phyloP scores from a whole-genome alignment of 352 stramenopile species.

The Pythium periplocum region DNA sequence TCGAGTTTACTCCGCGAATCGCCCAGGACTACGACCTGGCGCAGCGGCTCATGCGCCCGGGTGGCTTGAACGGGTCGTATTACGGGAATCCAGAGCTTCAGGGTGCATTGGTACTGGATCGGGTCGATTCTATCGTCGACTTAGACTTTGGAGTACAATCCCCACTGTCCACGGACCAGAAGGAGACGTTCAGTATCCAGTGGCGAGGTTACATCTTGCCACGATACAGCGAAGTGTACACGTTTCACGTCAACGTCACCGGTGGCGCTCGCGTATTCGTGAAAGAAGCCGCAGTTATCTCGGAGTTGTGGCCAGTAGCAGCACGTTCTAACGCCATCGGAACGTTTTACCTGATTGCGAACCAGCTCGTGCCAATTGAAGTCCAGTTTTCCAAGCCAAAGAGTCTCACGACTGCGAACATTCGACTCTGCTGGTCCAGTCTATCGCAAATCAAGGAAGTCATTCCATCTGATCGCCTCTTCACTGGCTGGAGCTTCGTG shows the following conservation, averaged over 20 bases:
- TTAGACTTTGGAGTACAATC: constrained; percentile 42
- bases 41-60: constrained; percentile 31
- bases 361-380: constrained; percentile 36
- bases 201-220: constrained; percentile 54
- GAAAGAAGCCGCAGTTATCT: constrained; percentile 7
- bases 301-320: constrained; percentile 18
- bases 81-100: constrained; percentile 26
- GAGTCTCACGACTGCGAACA: constrained; percentile 21
- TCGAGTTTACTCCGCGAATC: constrained; percentile 13
- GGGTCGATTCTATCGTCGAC: constrained; percentile 30
- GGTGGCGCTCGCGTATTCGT: constrained; percentile 32
- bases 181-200: constrained; percentile 46
- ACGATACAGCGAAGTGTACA: constrained; percentile 50
- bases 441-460: constrained; percentile 35
- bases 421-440: constrained; percentile 53
- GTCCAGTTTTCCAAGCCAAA: constrained; percentile 47
- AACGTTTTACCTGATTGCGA: constrained; percentile 22
- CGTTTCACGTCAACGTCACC: constrained; percentile 31
- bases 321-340: constrained; percentile 1
- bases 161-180: constrained; percentile 27
- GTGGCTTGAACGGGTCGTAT: constrained; percentile 55
- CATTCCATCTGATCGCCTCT: constrained; percentile 35
- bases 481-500: constrained; percentile 46
- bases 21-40: constrained; percentile 1
- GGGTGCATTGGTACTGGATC: constrained; percentile 21